Evolutionary conservation across 2,329 filamentous ascomycete genomes (phyloP).

Genomic region (Hypoxylon sp.): DNA sequence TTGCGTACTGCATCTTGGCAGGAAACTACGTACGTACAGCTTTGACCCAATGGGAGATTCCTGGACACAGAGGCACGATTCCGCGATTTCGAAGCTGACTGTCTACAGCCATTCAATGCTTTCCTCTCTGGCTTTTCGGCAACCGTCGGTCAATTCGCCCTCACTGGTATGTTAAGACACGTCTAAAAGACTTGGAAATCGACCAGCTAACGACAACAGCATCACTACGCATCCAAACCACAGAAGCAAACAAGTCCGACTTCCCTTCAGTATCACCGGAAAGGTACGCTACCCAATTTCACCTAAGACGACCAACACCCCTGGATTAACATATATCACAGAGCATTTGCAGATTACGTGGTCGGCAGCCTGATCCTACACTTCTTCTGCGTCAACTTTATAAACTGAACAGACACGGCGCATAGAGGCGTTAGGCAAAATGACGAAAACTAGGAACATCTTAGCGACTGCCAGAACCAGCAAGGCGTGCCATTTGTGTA

Average conservation of each 20-base stretch:
- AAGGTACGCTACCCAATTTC: slow-evolving; percentile 62
- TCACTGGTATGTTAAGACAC: slow-evolving; percentile 73
- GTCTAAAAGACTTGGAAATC: neutral
- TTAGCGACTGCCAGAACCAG: slow-evolving; percentile 1
- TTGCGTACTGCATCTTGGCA: slow-evolving; percentile 87
- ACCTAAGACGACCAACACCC: neutral
- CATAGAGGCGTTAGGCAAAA: neutral
- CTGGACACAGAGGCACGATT: neutral
- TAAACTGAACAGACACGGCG: slow-evolving; percentile 71
- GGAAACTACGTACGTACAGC: slow-evolving; percentile 87
- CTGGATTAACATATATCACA: slow-evolving; percentile 47
- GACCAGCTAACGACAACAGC: slow-evolving; percentile 52
- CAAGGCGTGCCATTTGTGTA: slow-evolving; percentile 1
- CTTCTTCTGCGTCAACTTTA: slow-evolving; percentile 99
- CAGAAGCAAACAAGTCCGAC: slow-evolving; percentile 78
- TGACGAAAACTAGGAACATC: neutral
- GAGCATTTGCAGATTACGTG: slow-evolving; percentile 95
- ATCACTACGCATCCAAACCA: slow-evolving; percentile 90
- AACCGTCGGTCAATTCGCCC: slow-evolving; percentile 95
- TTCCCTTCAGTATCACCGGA: slow-evolving; percentile 81
- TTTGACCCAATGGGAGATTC: neutral
- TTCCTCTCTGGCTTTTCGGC: slow-evolving; percentile 95
- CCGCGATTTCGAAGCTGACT: slow-evolving; percentile 18
- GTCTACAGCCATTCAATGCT: slow-evolving; percentile 89
- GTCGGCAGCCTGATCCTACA: slow-evolving; percentile 95